Percentiles rank a stretch among this genome's conserved stretches.
Conservation (phyloP, 2,329 filamentous ascomycete genomes). For the Xylariaceae sp. region DNA sequence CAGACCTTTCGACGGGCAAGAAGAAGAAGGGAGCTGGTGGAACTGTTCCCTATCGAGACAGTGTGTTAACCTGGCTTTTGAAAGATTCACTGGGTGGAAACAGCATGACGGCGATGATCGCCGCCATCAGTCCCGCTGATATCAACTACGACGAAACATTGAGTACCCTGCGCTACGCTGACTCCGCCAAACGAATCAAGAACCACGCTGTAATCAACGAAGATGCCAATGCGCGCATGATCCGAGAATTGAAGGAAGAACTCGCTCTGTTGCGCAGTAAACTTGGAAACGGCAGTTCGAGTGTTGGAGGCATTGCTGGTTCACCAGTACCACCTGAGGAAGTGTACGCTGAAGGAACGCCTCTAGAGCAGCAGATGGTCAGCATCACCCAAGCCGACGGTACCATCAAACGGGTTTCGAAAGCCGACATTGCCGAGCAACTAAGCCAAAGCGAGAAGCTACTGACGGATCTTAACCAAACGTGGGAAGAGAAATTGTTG, state of each 20-base stretch:
- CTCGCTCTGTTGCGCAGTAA: conserved; percentile 80
- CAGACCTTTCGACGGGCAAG: conserved; percentile 80
- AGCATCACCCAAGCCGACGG: conserved; percentile 86
- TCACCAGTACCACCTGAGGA: conserved; percentile 58
- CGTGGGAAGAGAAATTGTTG: conserved; percentile 92
- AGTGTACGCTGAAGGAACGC: conserved; percentile 86
- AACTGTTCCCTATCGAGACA: conserved; percentile 94
- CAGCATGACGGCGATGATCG: conserved; percentile 99
- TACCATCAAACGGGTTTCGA: conserved; percentile 87
- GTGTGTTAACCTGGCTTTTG: conserved; percentile 88
- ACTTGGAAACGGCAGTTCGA: conserved; percentile 55
- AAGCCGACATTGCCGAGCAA: conserved; percentile 96
- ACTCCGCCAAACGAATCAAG: conserved; percentile 98
- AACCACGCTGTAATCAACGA: conserved; percentile 99
- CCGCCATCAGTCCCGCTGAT: conserved; percentile 93
- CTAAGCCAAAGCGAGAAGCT: conserved; percentile 94
- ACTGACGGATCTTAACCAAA: conserved; percentile 92
- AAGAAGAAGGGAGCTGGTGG: conserved; percentile 69
- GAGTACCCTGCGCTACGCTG: conserved; percentile 90
- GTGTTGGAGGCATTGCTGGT: conserved; percentile 37
- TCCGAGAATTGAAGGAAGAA: conserved; percentile 94
- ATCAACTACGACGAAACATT: conserved; percentile 99
- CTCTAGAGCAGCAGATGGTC: conserved; percentile 91
- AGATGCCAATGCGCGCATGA: conserved; percentile 98
- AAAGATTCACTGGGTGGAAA: conserved; percentile 97